These are phyloP conservation scores for Lichtheimia ramosa DNA, from an alignment of 371 early-diverging fungal species.

Conservation along the genomic window DNA sequence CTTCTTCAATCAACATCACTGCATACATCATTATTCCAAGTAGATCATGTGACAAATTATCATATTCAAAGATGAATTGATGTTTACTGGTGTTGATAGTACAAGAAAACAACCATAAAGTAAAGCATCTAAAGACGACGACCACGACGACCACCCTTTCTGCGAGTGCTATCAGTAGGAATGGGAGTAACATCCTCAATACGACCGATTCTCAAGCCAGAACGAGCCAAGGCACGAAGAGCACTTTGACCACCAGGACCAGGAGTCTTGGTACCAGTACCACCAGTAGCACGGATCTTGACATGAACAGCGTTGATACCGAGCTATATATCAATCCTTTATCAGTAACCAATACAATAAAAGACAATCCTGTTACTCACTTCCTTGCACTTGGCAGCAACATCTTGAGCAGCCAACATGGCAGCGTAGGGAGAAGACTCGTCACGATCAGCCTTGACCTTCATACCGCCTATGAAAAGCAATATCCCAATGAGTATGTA, in stretches of 20 bases:
- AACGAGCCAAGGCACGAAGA: conserved; percentile 99
- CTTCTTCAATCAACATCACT: too few relatives aligned
- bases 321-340: conserved; percentile 48
- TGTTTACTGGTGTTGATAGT: conserved; percentile 4
- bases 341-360: too few relatives aligned
- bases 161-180: conserved; percentile 98
- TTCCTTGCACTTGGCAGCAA: conserved; percentile 98
- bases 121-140: conserved; percentile 92
- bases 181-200: conserved; percentile 95
- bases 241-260: conserved; percentile 99
- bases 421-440: conserved; percentile 99
- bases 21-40: too few relatives aligned
- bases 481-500: conserved; percentile 10
- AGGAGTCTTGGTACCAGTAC: conserved; percentile 99
- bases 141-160: conserved; percentile 99
- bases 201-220: conserved; percentile 98
- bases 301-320: conserved; percentile 99
- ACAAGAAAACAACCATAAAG: conserved; percentile 7
- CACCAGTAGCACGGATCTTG: conserved; percentile 99
- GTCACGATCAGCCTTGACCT: conserved; percentile 99
- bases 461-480: conserved; percentile 93
- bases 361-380: too few relatives aligned
- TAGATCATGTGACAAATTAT: too few relatives aligned
- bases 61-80: too few relatives aligned
- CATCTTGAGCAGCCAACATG: conserved; percentile 99